Conservation (phyloP, 2,329 filamentous ascomycete species). For the Aspergillus alliaceus region DNA sequence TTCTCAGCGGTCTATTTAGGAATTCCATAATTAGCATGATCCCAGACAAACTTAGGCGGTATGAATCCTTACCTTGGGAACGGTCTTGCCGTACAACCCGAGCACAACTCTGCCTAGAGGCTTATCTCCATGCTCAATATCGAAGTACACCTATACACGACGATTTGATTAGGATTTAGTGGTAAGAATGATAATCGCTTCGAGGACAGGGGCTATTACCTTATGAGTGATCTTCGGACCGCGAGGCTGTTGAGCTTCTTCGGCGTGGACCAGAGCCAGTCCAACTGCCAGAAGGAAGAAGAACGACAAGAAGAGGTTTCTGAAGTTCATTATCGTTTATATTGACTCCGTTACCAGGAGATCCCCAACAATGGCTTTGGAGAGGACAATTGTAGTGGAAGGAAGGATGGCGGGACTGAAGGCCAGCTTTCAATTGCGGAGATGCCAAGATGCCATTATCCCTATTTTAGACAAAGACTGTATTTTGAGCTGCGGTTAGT, state of each 20-base stretch:
- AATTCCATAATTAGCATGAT: conserved; percentile 14
- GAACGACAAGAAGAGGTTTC: conserved; percentile 57
- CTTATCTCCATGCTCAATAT: conserved; percentile 64
- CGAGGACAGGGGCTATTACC: conserved; percentile 47
- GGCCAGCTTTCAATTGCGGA: conserved; percentile 41
- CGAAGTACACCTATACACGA: conserved; percentile 59
- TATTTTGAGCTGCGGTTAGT: background rate
- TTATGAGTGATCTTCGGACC: conserved; percentile 96
- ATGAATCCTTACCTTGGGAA: conserved; percentile 55
- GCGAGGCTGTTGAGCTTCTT: conserved; percentile 59
- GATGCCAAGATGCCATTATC: conserved; percentile 13
- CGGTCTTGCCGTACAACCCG: conserved; percentile 67
- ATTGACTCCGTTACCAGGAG: background rate
- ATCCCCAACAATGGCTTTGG: conserved; percentile 17
- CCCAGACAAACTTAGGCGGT: background rate
- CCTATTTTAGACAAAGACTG: conserved; percentile 2
- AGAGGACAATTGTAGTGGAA: conserved; percentile 12
- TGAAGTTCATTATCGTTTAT: conserved; percentile 34
- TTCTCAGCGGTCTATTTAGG: conserved; percentile 61
- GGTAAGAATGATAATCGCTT: background rate
- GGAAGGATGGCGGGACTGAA: conserved; percentile 13
- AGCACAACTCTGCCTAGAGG: conserved; percentile 61
- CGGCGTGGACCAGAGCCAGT: conserved; percentile 69
- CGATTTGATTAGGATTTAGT: conserved; percentile 11
- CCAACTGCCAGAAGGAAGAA: conserved; percentile 73